These are phyloP conservation scores for Phoma sp. DNA, from an alignment of 2,329 filamentous ascomycete genomes.

Conservation along the genomic window DNA sequence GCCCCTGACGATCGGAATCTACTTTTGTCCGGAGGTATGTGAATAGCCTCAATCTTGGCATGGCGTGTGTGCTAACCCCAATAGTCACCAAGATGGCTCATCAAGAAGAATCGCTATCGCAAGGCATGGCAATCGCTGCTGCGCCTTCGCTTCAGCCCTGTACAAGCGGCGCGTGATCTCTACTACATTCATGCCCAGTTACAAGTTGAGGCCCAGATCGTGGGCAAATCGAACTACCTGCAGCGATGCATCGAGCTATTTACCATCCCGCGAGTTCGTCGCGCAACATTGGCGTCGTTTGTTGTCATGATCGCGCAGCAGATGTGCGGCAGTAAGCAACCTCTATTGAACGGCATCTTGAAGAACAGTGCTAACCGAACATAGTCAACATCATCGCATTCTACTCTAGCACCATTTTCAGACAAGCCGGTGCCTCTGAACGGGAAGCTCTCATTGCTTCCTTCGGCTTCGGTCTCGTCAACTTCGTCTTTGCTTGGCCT, in stretches of 20 bases:
- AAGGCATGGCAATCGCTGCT: slow-evolving; percentile 50
- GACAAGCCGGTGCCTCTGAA: slow-evolving; percentile 24
- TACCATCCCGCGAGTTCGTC: slow-evolving; percentile 69
- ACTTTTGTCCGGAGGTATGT: slow-evolving; percentile 49
- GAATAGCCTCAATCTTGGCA: not conserved
- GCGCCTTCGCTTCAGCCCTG: slow-evolving; percentile 46
- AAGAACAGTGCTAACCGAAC: not conserved
- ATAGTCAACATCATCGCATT: slow-evolving; percentile 63
- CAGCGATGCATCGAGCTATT: slow-evolving; percentile 61
- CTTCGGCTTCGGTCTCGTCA: slow-evolving; percentile 21
- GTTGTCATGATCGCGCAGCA: slow-evolving; percentile 62
- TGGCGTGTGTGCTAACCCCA: not conserved
- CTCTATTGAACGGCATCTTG: not conserved
- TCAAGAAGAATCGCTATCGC: slow-evolving; percentile 49
- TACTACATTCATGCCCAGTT: slow-evolving; percentile 50
- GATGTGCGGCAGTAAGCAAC: slow-evolving; percentile 40
- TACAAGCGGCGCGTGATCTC: slow-evolving; percentile 51
- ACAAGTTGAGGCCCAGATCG: slow-evolving; percentile 30
- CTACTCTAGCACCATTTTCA: slow-evolving; percentile 63
- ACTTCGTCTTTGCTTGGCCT: slow-evolving; percentile 50
- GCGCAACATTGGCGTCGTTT: slow-evolving; percentile 75
- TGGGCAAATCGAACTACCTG: slow-evolving; percentile 39
- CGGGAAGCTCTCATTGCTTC: slow-evolving; percentile 28
- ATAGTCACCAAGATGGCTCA: slow-evolving; percentile 38
- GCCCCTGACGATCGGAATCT: slow-evolving; percentile 22